These are phyloP conservation scores for Ascochyta koolunga DNA, from an alignment of 2,329 filamentous ascomycete species.

Conservation along the genomic window DNA sequence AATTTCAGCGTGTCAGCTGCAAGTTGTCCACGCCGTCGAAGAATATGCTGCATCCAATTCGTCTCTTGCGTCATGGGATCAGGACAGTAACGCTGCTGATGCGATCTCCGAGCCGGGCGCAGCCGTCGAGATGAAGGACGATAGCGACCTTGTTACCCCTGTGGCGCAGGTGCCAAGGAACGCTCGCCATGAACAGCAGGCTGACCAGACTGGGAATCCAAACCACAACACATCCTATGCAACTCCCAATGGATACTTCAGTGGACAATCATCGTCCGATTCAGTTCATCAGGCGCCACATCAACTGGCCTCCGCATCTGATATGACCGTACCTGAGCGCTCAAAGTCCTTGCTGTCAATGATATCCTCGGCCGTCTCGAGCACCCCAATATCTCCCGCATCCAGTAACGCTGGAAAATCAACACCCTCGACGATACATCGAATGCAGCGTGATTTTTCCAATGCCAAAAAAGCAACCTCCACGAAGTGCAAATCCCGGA, in stretches of 20 bases:
- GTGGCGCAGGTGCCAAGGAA: constrained; percentile 34
- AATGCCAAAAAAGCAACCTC: constrained; percentile 25
- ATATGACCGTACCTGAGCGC: constrained; percentile 32
- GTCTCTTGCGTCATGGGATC: constrained; percentile 42
- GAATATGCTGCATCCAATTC: constrained; percentile 37
- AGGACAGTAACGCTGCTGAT: constrained; percentile 32
- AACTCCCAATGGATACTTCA: constrained; percentile 22
- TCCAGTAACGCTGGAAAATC: constrained; percentile 38
- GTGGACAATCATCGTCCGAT: constrained; percentile 10
- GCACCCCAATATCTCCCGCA: constrained; percentile 36
- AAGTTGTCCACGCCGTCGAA: constrained; percentile 42
- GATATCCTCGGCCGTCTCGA: constrained; percentile 46
- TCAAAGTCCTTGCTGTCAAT: constrained; percentile 45
- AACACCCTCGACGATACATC: constrained; percentile 37
- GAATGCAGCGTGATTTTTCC: constrained; percentile 33
- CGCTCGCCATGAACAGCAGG: constrained; percentile 19
- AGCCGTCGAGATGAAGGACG: constrained; percentile 33
- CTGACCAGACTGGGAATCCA: constrained; percentile 25
- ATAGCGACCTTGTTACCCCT: constrained; percentile 34
- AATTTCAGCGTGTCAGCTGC: constrained; percentile 30
- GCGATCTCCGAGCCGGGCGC: constrained; percentile 34
- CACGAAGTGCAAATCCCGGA: constrained; percentile 33
- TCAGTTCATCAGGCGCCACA: constrained; percentile 21
- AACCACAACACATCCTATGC: constrained; percentile 17
- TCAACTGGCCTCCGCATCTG: constrained; percentile 15